phyloP scores from a whole-genome alignment of 2,329 filamentous ascomycete species.

The Neonectria coccinea region DNA sequence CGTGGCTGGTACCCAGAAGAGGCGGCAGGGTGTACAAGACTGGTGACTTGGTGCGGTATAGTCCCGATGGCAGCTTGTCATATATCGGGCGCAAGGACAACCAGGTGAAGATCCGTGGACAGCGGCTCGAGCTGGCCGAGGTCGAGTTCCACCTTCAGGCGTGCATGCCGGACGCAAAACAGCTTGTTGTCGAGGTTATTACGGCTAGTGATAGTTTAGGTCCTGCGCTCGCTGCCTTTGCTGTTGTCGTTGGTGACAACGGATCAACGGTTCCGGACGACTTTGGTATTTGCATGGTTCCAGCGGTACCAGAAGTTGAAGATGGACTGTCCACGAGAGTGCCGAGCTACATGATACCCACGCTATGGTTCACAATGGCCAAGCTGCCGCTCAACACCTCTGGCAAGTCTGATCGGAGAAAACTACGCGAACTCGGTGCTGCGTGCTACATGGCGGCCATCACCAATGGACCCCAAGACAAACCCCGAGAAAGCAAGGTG shows the following conservation, averaged over 20 bases:
- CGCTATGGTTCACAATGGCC: slow-evolving; percentile 16
- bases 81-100: not conserved
- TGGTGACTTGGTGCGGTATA: not conserved
- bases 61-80: not conserved
- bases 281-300: slow-evolving; percentile 3
- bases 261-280: slow-evolving; percentile 4
- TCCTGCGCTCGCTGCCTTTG: slow-evolving; percentile 16
- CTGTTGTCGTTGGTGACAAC: slow-evolving; percentile 1
- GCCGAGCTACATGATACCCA: slow-evolving; percentile 22
- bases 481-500: not conserved
- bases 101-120: not conserved
- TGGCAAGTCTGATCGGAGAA: slow-evolving; percentile 24
- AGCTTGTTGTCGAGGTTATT: slow-evolving; percentile 18
- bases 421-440: not conserved
- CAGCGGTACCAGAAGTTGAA: slow-evolving; percentile 5
- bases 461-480: not conserved
- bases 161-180: not conserved
- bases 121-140: not conserved
- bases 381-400: slow-evolving; percentile 12
- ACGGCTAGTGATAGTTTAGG: not conserved
- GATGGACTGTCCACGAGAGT: slow-evolving; percentile 6
- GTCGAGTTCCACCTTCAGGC: slow-evolving; percentile 13
- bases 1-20: not conserved
- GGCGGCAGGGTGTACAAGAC: not conserved
- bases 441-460: not conserved